Evolutionary conservation across 768 basidiomycete genomes (phyloP).

Genomic region (Daedalea quercina): DNA sequence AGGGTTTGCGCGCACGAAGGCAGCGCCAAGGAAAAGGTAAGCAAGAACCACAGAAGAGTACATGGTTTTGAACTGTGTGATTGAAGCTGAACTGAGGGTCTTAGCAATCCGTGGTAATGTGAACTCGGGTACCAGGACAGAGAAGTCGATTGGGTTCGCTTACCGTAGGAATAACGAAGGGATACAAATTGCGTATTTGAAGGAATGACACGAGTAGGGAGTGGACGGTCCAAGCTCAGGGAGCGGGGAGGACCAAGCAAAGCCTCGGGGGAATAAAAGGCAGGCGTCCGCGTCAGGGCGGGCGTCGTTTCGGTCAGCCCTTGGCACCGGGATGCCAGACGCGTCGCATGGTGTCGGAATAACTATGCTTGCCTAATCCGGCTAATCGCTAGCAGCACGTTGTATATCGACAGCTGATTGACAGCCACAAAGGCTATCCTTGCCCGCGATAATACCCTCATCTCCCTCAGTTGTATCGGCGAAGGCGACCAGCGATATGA

Average conservation of each 20-base stretch:
- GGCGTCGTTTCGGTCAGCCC: neutral
- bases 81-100: neutral
- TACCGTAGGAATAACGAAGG: neutral
- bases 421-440: no score
- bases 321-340: neutral
- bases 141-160: neutral
- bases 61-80: constrained; percentile 13
- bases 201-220: constrained; percentile 8
- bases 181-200: neutral
- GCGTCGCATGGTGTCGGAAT: neutral
- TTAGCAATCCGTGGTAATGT: neutral
- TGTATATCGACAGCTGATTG: no score
- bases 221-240: constrained; percentile 1
- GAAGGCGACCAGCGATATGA: no score
- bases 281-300: neutral
- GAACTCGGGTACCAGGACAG: no score
- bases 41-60: constrained; percentile 16
- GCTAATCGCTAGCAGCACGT: constrained; percentile 1
- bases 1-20: constrained; percentile 48
- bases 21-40: constrained; percentile 22
- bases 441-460: no score
- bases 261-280: neutral
- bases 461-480: no score
- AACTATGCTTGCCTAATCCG: constrained; percentile 1
- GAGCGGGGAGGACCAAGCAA: neutral